phyloP scores from a whole-genome alignment of 2,329 filamentous ascomycete genomes.

The Penicillium expansum region DNA sequence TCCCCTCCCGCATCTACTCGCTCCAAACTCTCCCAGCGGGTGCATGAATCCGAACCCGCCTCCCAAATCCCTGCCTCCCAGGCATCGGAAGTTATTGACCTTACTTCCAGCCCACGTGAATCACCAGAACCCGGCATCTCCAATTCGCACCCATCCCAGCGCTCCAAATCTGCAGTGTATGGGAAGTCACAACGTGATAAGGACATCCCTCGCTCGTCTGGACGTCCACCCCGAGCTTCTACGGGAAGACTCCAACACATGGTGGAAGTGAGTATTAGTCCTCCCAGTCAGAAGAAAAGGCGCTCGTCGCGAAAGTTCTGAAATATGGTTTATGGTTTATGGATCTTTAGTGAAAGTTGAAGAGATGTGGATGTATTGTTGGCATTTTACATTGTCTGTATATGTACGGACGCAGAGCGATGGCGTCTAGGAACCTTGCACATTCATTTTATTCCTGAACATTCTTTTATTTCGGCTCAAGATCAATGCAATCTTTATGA shows the following conservation, averaged over 20 bases:
- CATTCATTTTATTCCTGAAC: slow-evolving; percentile 4
- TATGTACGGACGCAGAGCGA: slow-evolving; percentile 5
- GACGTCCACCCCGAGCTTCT: slow-evolving; percentile 24
- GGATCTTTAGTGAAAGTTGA: neutral
- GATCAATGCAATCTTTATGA: neutral
- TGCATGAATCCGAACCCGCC: neutral
- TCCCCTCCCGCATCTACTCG: slow-evolving; percentile 12
- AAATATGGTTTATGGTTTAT: neutral
- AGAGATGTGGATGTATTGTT: neutral
- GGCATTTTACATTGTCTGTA: neutral
- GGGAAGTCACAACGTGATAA: neutral
- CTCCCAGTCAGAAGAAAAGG: slow-evolving; percentile 16
- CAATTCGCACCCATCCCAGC: neutral
- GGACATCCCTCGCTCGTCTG: slow-evolving; percentile 14
- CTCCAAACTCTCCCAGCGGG: slow-evolving; percentile 6
- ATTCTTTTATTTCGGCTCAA: slow-evolving; percentile 1
- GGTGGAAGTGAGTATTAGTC: slow-evolving; percentile 22
- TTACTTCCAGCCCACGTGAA: slow-evolving; percentile 12
- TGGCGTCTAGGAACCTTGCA: slow-evolving; percentile 9
- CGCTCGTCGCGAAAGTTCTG: slow-evolving; percentile 10
- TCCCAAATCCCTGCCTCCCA: slow-evolving; percentile 15
- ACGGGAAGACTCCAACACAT: slow-evolving; percentile 14
- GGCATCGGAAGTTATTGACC: slow-evolving; percentile 18
- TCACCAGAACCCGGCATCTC: neutral
- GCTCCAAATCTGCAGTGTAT: neutral